Base-by-base conservation (phyloP, 441 rosid species). In the Omphalea diandra region DNA sequence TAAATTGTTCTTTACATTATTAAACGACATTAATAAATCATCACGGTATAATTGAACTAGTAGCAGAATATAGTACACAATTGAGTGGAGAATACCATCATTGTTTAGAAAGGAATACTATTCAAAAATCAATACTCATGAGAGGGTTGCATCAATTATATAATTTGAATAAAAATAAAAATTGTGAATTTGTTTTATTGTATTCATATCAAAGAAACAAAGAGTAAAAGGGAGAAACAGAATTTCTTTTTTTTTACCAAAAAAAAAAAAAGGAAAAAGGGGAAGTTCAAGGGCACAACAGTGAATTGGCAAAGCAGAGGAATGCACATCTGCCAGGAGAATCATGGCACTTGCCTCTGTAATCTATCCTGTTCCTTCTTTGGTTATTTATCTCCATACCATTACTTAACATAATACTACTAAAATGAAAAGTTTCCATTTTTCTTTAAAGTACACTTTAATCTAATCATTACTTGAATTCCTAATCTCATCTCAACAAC, bases 261-360 rank as follows among this genome's bases (percentile, higher is more conserved):
- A 35, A 8, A n/a, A 4, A 38, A 53, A 20, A 33, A n/a, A 14
- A 31, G 0, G 10, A 40, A 26, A 4, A 18, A 15, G 15, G 5
- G 11, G 35, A 65, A n/a, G n/a, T n/a, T n/a, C n/a, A n/a, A 52
- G 72, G 81, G 69, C 58, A 55, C 9, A 70, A 43, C 12, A 54
- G 69, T 55, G 47, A 61, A 59, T 69, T 22, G 15, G 1, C 27
- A 22, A 59, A 18, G 1, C 27, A 22, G 65, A 18, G 15, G 31
- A 20, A 17, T 15, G 33, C 12, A 26, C 9, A 33, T 49, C 41
- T 59, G 29, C 55, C 31, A 61, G 53, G 35, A 31, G 50, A 71
- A 71, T 41, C 65, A 44, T 47, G 43, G 70, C 58, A 52, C 64
- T 55, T 35, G 26, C 11, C 9, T 22, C 50, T 56, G 32, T 36